phyloP scores from a whole-genome alignment of 352 stramenopile genomes.

The Globisporangium okanoganense region DNA sequence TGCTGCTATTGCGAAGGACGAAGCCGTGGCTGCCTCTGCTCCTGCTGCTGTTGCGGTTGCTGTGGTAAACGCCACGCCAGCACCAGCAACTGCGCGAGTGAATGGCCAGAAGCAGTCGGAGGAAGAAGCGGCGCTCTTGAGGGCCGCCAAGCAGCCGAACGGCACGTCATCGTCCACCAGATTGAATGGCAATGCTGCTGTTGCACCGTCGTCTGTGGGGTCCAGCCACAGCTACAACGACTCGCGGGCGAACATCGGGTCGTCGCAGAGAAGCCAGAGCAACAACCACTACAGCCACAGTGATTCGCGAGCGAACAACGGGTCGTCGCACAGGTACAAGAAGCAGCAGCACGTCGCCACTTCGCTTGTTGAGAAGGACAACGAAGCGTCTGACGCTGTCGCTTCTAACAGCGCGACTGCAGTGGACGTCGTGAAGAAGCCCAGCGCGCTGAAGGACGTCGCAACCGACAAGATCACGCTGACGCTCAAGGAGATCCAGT shows the following conservation, averaged over 20 bases:
- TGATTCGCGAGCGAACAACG: neutral
- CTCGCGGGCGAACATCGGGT: neutral
- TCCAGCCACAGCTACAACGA: neutral
- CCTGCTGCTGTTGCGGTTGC: neutral
- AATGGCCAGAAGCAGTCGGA: conserved; percentile 12
- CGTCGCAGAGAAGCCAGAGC: neutral
- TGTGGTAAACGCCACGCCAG: neutral
- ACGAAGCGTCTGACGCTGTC: neutral
- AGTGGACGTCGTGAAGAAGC: conserved; percentile 10
- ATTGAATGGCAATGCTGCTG: neutral
- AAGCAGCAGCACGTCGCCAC: conserved; percentile 5
- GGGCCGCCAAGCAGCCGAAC: conserved; percentile 11
- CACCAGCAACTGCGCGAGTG: neutral
- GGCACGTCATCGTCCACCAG: conserved; percentile 5
- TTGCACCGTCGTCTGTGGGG: neutral
- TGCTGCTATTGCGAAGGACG: neutral
- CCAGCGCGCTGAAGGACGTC: conserved; percentile 29
- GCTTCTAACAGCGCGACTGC: neutral
- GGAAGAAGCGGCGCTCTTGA: conserved; percentile 11
- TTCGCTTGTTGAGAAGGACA: conserved; percentile 3
- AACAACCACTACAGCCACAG: conserved; percentile 2
- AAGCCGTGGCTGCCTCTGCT: neutral
- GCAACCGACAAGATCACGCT: conserved; percentile 65
- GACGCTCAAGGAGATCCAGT: conserved; percentile 68
- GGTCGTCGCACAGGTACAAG: neutral